Conservation (phyloP, 2,329 filamentous ascomycete genomes). For the Penicillium sp. region DNA sequence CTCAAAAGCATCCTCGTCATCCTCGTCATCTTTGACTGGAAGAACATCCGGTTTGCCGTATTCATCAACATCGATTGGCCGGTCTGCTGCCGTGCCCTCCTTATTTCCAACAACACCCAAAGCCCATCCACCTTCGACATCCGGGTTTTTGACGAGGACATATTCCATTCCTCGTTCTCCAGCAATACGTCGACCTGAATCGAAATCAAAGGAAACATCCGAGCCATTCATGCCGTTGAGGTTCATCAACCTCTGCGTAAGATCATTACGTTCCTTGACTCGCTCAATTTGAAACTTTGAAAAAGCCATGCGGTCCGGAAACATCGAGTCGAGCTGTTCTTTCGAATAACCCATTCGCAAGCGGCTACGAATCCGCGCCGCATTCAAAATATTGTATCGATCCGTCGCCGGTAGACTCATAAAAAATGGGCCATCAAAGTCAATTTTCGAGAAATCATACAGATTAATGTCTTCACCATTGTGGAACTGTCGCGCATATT, state of each 20-base stretch:
- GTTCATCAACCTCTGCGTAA: slow-evolving; percentile 92
- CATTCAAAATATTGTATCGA: slow-evolving; percentile 95
- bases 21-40: slow-evolving; percentile 61
- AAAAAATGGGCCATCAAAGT: slow-evolving; percentile 96
- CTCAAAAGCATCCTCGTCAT: slow-evolving; percentile 73
- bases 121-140: slow-evolving; percentile 92
- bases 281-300: slow-evolving; percentile 94
- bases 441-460: slow-evolving; percentile 98
- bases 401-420: slow-evolving; percentile 83
- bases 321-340: slow-evolving; percentile 94
- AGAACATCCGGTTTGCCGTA: slow-evolving; percentile 47
- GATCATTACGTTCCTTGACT: slow-evolving; percentile 84
- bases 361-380: slow-evolving; percentile 79
- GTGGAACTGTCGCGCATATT: slow-evolving; percentile 90
- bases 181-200: slow-evolving; percentile 51
- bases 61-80: slow-evolving; percentile 87
- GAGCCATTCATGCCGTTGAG: slow-evolving; percentile 83
- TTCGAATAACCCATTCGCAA: slow-evolving; percentile 95
- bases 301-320: slow-evolving; percentile 95
- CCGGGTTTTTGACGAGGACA: slow-evolving; percentile 91
- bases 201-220: slow-evolving; percentile 61
- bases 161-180: slow-evolving; percentile 90
- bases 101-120: slow-evolving; percentile 88
- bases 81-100: slow-evolving; percentile 72
- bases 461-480: slow-evolving; percentile 81